These are phyloP conservation scores for Lepidium africanum DNA, from an alignment of 345 rosid genomes.

Conservation along the genomic window DNA sequence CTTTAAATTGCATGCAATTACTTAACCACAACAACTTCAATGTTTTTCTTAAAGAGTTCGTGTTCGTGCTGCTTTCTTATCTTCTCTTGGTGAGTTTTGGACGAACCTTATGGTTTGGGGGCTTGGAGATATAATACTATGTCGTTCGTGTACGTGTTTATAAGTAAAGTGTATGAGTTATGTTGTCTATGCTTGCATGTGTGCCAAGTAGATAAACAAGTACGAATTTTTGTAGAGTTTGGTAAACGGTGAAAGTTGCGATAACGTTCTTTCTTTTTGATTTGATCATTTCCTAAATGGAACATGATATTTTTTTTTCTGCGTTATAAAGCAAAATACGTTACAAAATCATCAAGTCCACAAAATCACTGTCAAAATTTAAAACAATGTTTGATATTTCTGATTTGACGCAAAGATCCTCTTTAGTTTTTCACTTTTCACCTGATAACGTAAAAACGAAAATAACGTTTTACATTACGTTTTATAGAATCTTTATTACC, in stretches of 20 bases:
- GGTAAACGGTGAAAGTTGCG: background rate
- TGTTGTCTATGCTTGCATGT: slow-evolving; percentile 18
- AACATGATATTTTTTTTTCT: background rate
- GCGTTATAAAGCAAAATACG: no score
- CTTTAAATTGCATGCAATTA: slow-evolving; percentile 24
- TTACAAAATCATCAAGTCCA: no score
- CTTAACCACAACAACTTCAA: background rate
- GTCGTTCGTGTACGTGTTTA: background rate
- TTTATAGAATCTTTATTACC: slow-evolving; percentile 11
- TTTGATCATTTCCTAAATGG: background rate
- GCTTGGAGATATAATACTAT: background rate
- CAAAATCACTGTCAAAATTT: background rate
- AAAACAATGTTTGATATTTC: background rate
- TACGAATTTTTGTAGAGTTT: background rate
- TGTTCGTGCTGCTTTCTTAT: slow-evolving; percentile 11
- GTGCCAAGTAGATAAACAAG: slow-evolving; percentile 17
- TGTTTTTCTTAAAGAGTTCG: background rate
- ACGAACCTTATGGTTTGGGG: background rate
- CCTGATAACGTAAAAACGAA: background rate
- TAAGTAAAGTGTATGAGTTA: background rate
- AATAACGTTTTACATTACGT: background rate
- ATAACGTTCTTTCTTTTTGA: background rate
- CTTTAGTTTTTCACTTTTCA: background rate
- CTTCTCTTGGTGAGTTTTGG: slow-evolving; percentile 12
- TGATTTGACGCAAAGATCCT: background rate